phyloP scores from a whole-genome alignment of 2,329 filamentous ascomycete species.

The Penicillium sp. region DNA sequence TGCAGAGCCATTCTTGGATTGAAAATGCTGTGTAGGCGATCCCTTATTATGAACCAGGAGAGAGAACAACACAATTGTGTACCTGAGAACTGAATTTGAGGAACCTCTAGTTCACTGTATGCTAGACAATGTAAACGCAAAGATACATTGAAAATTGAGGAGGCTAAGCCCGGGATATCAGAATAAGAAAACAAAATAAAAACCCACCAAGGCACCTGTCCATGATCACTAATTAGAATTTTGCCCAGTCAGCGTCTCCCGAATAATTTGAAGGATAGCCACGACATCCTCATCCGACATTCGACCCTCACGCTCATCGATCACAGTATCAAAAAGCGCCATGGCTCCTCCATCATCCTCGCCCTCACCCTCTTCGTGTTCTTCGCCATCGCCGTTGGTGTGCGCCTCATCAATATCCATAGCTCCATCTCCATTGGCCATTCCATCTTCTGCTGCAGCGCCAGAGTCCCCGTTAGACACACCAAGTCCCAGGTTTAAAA shows the following conservation, averaged over 20 bases:
- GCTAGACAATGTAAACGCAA: too few relatives aligned
- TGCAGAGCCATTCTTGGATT: too few relatives aligned
- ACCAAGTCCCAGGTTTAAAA: conserved; percentile 51
- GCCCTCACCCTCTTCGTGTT: conserved; percentile 21
- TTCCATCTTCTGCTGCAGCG: conserved; percentile 12
- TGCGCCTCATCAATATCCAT: conserved; percentile 25
- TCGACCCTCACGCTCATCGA: conserved; percentile 49
- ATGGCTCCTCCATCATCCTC: conserved; percentile 40
- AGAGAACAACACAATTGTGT: too few relatives aligned
- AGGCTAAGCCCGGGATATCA: conserved; percentile 17
- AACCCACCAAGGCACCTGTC: background rate
- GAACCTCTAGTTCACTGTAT: too few relatives aligned
- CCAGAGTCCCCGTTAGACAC: conserved; percentile 19
- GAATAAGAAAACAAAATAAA: background rate
- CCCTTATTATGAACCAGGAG: too few relatives aligned
- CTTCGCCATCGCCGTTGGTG: conserved; percentile 16
- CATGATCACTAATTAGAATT: conserved; percentile 14
- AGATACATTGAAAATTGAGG: conserved; percentile 1
- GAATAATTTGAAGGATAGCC: conserved; percentile 41
- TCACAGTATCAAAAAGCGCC: conserved; percentile 44
- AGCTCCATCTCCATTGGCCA: conserved; percentile 22
- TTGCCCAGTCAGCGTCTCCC: conserved; percentile 34
- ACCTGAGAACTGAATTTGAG: too few relatives aligned
- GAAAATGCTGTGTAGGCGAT: too few relatives aligned
- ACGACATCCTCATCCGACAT: conserved; percentile 43